phyloP scores from a whole-genome alignment of 345 rosid genomes.

The Excoecaria agallocha region DNA sequence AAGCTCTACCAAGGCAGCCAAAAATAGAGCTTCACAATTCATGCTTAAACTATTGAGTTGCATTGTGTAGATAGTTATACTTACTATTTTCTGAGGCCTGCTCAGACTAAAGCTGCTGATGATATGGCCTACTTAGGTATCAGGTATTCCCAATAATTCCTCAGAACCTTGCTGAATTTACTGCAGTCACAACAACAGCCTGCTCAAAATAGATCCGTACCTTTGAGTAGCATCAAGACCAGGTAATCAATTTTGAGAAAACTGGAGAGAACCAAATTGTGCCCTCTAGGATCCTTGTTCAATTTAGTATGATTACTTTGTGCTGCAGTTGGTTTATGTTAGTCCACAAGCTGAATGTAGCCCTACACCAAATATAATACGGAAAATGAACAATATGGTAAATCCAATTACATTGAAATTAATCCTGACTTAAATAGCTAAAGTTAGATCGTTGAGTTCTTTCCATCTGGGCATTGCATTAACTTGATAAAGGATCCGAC shows the following conservation, averaged over 20 bases:
- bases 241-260: neutral
- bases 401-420: neutral
- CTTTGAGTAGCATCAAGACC: neutral
- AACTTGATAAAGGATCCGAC: too few species aligned
- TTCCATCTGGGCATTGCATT: neutral
- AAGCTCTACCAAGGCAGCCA: neutral
- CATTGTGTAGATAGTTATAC: neutral
- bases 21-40: neutral
- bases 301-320: neutral
- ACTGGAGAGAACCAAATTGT: too few species aligned
- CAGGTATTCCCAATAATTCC: conserved; percentile 1
- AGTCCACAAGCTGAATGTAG: neutral
- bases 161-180: neutral
- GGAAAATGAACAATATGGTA: neutral
- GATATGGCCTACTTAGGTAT: neutral
- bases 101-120: neutral
- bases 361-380: neutral
- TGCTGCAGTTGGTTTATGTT: neutral
- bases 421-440: neutral
- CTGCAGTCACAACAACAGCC: neutral
- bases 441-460: neutral
- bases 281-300: neutral
- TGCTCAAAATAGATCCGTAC: neutral
- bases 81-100: neutral
- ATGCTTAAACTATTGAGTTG: neutral